Conservation (phyloP, 805 yeast genomes). For the Jamesozyma lodderae region DNA sequence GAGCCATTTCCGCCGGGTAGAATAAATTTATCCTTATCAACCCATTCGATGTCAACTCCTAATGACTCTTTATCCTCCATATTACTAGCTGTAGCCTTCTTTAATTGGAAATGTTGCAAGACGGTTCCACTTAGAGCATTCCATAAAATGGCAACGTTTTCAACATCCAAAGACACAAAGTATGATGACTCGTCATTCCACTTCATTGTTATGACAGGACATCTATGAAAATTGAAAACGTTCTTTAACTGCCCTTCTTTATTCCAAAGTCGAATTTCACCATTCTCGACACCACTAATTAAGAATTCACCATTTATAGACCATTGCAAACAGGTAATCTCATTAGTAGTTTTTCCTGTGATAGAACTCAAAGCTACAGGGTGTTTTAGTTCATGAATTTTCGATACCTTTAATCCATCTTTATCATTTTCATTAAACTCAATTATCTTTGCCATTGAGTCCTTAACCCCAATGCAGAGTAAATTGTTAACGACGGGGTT, state of each 20-base stretch:
- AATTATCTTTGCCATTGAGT: conserved; percentile 39
- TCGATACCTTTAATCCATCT: not conserved
- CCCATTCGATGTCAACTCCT: conserved; percentile 64
- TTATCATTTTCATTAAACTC: conserved; percentile 24
- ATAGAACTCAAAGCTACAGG: conserved; percentile 25
- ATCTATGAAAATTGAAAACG: conserved; percentile 42
- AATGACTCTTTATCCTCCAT: conserved; percentile 14
- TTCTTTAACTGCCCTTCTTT: conserved; percentile 57
- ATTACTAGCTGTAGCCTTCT: conserved; percentile 11
- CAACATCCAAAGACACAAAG: conserved; percentile 52
- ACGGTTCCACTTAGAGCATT: conserved; percentile 47
- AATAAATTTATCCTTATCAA: conserved; percentile 59
- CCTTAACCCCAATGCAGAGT: conserved; percentile 47
- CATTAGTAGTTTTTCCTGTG: conserved; percentile 15
- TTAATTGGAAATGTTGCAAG: conserved; percentile 32
- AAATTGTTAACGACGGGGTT: conserved; percentile 40
- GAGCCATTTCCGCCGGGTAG: conserved; percentile 52
- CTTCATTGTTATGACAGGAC: conserved; percentile 44
- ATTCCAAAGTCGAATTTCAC: conserved; percentile 75
- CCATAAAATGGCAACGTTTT: conserved; percentile 53
- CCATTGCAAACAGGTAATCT: conserved; percentile 44
- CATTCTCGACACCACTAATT: conserved; percentile 57
- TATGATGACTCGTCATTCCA: conserved; percentile 55
- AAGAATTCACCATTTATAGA: conserved; percentile 54
- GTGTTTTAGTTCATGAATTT: conserved; percentile 27